Evolutionary conservation across 1,284 basidiomycete genomes (phyloP), one percentile per base, ranked within the genome.

Genomic region (Rhodotorula sp.): DNA sequence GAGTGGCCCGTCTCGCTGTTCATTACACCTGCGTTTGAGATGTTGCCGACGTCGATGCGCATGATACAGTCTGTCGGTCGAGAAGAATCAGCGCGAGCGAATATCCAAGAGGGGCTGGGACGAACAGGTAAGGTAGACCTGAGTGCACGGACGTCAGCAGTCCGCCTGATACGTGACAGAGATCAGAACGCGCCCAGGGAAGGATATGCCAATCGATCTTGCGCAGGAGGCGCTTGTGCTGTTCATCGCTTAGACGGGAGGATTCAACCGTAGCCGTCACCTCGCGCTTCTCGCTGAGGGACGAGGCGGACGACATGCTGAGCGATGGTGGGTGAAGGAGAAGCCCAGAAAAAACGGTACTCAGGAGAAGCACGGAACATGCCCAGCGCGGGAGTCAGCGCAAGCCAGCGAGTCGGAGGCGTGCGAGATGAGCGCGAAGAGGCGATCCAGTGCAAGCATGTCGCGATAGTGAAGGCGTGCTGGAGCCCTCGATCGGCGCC

Each of bases 1-100:
- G 46, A 51, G 48, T 63, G 60, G 25, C 61, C 61, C 4, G 48
- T 58, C 39, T 67, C 66, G 22, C 48, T 58, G 61, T 67, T 67
- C 36, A 67, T 55, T 1, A 60, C 61, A 7, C 61, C 59, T 3
- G 53, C 53, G 22, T 59, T 59, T 21, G 50, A 37, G 10, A 51
- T 60, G 39, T 64, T 37, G 56, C 21, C 36, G 54, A 60, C 58
- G 21, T 55, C 34, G 55, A 56, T 61, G 25, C 51, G 55, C 22
- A 67, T 34, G 27, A 67, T 27, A 12, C 39, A 44, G 22, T 56
- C 19, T 27, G 48, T 67, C 60, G 5, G 57, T 44, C 17, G n/a
- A 29, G 34, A 48, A 19, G 13, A 48, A 25, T 48, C 46, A 48
- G 46, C 9, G 22, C 9, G 19, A 25, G 9, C 17, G 46, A 19